These are phyloP conservation scores for Sporothrix schenckii DNA, from an alignment of 2,329 filamentous ascomycete genomes.

Conservation along the genomic window DNA sequence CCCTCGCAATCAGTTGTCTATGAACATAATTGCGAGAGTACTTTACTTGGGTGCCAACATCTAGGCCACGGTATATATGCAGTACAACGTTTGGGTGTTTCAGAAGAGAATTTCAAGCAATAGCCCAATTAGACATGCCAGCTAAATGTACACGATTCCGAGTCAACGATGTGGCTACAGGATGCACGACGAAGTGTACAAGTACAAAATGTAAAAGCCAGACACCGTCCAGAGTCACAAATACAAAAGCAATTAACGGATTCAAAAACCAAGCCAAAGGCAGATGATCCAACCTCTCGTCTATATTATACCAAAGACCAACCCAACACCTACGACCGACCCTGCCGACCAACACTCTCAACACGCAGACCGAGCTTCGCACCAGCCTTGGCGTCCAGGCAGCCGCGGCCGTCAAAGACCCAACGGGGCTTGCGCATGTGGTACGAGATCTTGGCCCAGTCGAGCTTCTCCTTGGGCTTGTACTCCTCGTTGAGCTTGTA, in stretches of 20 bases:
- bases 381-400: constrained; percentile 55
- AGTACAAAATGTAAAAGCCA: not conserved
- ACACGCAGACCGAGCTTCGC: constrained; percentile 55
- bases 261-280: not conserved
- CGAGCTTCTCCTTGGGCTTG: constrained; percentile 52
- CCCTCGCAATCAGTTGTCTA: not conserved
- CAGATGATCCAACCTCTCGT: not conserved
- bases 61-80: too few species aligned
- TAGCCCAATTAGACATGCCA: not conserved
- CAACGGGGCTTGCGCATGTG: constrained; percentile 58
- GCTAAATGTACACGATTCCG: not conserved
- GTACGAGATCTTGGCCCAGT: constrained; percentile 56
- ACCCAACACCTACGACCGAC: constrained; percentile 30
- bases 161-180: not conserved
- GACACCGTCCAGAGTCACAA: not conserved
- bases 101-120: not conserved
- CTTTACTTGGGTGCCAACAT: not conserved
- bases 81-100: not conserved
- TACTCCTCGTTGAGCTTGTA: constrained; percentile 44
- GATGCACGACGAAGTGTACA: not conserved
- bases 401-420: constrained; percentile 61
- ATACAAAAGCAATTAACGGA: not conserved
- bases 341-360: constrained; percentile 56
- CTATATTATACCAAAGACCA: constrained; percentile 3
- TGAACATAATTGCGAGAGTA: not conserved